Conservation (phyloP, 345 rosid genomes). For the Cardamine occulta region DNA sequence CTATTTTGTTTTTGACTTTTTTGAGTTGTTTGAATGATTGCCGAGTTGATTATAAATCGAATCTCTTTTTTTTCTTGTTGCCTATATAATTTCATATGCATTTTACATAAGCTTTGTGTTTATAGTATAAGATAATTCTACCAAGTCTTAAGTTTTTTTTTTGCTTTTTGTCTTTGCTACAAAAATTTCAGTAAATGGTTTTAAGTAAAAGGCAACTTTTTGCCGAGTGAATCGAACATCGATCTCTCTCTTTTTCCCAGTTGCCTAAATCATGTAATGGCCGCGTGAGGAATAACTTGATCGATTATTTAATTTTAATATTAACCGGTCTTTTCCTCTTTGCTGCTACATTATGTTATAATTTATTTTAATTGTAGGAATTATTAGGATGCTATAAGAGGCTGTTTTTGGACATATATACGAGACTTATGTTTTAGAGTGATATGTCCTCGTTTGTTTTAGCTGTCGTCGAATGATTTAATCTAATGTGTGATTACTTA, state of each 20-base stretch:
- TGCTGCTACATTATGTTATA: constrained; percentile 29
- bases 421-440: too few relatives aligned
- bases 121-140: neutral
- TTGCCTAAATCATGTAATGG: constrained; percentile 40
- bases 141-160: neutral
- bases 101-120: neutral
- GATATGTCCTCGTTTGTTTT: too few relatives aligned
- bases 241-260: constrained; percentile 47
- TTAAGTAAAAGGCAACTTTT: constrained; percentile 36
- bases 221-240: constrained; percentile 47
- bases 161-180: neutral
- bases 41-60: constrained; percentile 9
- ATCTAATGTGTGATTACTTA: too few relatives aligned
- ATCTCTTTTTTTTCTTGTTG: neutral
- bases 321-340: constrained; percentile 8
- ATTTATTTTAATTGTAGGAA: neutral
- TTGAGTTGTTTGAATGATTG: neutral
- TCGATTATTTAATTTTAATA: neutral
- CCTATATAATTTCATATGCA: neutral
- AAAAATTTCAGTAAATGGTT: neutral
- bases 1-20: neutral
- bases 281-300: constrained; percentile 8
- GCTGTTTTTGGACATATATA: too few relatives aligned
- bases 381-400: neutral
- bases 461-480: too few relatives aligned